Percentiles rank a stretch among this genome's conserved stretches.
These are phyloP conservation scores for Beta corolliflora DNA, from an alignment of 179 eudicot genomes.

Conservation along the genomic window DNA sequence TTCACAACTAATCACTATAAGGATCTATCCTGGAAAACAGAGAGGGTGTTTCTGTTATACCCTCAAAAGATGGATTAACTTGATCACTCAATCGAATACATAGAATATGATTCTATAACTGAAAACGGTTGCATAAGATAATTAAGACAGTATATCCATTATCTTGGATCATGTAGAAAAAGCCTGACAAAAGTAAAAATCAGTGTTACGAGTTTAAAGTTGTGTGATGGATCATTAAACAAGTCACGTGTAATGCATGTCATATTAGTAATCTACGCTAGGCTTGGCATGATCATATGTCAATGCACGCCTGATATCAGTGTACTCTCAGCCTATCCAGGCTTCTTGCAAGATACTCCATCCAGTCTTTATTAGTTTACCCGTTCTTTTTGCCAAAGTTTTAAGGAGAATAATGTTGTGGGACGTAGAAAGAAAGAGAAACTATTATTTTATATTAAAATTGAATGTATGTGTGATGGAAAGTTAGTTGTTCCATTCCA, in stretches of 20 bases:
- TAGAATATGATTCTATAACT: neutral
- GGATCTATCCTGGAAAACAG: neutral
- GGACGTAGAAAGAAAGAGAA: no score
- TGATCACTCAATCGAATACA: neutral
- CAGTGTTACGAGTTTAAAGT: neutral
- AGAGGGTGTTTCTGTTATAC: neutral
- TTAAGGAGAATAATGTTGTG: no score
- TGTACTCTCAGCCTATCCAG: neutral
- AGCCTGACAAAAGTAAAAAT: neutral
- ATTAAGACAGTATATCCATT: no score
- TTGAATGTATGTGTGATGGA: no score
- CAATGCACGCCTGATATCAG: neutral
- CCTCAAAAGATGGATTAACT: neutral
- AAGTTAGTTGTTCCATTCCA: no score
- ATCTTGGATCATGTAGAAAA: neutral
- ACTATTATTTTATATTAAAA: no score
- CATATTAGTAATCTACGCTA: neutral
- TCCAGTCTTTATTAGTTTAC: no score
- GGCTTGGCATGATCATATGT: neutral
- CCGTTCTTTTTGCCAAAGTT: no score
- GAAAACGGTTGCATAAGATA: no score
- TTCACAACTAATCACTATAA: no score
- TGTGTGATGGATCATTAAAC: neutral
- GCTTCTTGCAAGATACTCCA: slow-evolving; percentile 1
- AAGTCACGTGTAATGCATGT: neutral